A percentile compares a stretch with the other conserved stretches of the same genome.
Evolutionary conservation across 306 rosid genomes (phyloP).

Genomic region (Begonia masoniana): DNA sequence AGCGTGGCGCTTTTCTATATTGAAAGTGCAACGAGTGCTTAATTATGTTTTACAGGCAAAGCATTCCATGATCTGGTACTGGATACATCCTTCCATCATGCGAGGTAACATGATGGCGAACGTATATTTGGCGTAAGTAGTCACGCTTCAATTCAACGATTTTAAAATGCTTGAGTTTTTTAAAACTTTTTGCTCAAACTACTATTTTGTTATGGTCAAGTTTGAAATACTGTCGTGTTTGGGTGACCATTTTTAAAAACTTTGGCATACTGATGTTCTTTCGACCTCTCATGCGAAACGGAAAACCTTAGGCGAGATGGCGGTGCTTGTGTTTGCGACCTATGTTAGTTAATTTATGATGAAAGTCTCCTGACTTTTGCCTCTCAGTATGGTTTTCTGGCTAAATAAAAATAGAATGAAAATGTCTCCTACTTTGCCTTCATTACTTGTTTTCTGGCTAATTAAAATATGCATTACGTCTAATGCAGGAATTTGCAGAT

Average conservation of each 20-base stretch:
- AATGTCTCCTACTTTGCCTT: too few relatives aligned
- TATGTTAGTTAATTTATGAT: too few relatives aligned
- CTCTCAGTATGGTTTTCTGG: too few relatives aligned
- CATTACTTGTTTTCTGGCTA: too few relatives aligned
- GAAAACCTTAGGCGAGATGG: too few relatives aligned
- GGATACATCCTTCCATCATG: constrained; percentile 78
- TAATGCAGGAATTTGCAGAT: constrained; percentile 53
- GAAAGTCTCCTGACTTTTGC: too few relatives aligned
- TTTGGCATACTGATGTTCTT: background rate
- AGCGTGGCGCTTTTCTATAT: background rate
- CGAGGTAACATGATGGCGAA: constrained; percentile 66
- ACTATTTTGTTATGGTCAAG: too few relatives aligned
- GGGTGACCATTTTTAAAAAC: too few relatives aligned
- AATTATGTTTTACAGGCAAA: constrained; percentile 28
- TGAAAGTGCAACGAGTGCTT: background rate
- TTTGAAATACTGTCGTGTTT: too few relatives aligned
- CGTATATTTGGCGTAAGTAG: constrained; percentile 78
- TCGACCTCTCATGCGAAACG: background rate
- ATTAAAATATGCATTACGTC: constrained; percentile 3
- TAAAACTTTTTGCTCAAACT: background rate
- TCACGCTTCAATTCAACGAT: constrained; percentile 15
- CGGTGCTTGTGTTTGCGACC: too few relatives aligned
- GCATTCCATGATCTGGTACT: constrained; percentile 58
- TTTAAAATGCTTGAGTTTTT: background rate
- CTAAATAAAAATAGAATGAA: too few relatives aligned